Base-by-base conservation (phyloP, 1,284 basidiomycete species). In the Papiliotrema fonsecae region DNA sequence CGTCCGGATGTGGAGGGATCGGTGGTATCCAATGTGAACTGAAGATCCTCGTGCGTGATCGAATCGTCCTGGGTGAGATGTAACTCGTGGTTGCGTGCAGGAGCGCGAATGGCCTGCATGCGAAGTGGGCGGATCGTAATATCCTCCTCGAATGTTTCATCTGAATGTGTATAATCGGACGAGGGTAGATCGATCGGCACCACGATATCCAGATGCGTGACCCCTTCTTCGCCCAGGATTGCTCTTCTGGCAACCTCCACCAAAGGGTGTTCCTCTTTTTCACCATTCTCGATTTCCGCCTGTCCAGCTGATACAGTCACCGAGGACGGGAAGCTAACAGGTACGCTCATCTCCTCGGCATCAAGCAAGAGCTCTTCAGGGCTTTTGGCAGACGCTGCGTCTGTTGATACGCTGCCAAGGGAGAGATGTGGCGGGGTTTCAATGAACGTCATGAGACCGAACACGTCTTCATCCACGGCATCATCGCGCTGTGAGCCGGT, bases 331-430 rank as follows among this genome's bases (percentile, higher is more conserved):
- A 50, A 44, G 26, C 42, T 42, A 31, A 50, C 35, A 22, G 43
- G 51, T 5, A 49, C 39, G 22, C 37, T 32, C 9, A 50, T 9
- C n/a, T 54, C 48, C n/a, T 49, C 30, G 10, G 22, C 13, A 6
- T 9, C 38, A n/a, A 34, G 42, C 26, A 50, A 45, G n/a, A 49
- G 39, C 2, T 39, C 28, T 11, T 3, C 21, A n/a, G 3, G n/a
- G 5, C 31, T 13, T 7, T 36, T n/a, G 7, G 9, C 9, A 2
- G 16, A 14, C n/a, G 10, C n/a, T 36, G 32, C 14, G 28, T 13
- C 25, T n/a, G 28, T n/a, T n/a, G 9, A 13, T 4, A 21, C 5
- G 28, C 24, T 19, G 43, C 18, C 14, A 30, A 18, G 30, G 4
- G 46, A 31, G n/a, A 43, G 25, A 9, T 11, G 4, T 35, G 19